Evolutionary conservation across 106 monocot genomes (phyloP).

Genomic region (Ottelia alismoides): DNA sequence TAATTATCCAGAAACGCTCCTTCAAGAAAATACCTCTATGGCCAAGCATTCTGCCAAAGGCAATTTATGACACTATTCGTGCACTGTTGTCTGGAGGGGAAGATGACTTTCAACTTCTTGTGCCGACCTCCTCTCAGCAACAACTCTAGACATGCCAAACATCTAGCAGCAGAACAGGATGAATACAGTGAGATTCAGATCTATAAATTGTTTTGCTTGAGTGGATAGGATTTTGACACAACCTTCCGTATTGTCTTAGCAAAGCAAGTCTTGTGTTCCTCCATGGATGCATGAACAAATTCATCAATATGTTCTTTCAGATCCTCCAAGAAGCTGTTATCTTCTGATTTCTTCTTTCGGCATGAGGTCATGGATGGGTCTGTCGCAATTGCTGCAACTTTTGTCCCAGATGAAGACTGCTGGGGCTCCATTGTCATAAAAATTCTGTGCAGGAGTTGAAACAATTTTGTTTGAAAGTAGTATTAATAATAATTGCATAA

Average conservation of each 20-base stretch:
- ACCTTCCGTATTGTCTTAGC: slow-evolving; percentile 34
- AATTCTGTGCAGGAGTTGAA: too few species aligned
- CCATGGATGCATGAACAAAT: slow-evolving; percentile 35
- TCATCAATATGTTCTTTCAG: slow-evolving; percentile 31
- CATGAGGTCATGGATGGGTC: slow-evolving; percentile 28
- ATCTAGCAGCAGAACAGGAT: slow-evolving; percentile 13
- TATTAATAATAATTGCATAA: too few species aligned
- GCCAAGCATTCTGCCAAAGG: too few species aligned
- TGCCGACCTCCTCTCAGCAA: slow-evolving; percentile 12
- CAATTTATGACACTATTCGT: too few species aligned
- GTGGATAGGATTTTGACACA: too few species aligned
- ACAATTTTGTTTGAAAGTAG: too few species aligned
- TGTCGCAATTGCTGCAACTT: not conserved
- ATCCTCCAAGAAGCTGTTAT: slow-evolving; percentile 21
- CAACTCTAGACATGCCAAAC: slow-evolving; percentile 44
- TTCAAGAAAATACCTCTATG: too few species aligned
- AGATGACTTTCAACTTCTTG: slow-evolving; percentile 28
- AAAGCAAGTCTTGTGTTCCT: slow-evolving; percentile 49
- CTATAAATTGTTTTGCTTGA: too few species aligned
- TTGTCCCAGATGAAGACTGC: too few species aligned
- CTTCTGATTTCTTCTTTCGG: slow-evolving; percentile 48
- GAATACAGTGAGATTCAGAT: too few species aligned
- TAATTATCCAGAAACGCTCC: too few species aligned
- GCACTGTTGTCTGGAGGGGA: slow-evolving; percentile 29
- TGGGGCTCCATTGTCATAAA: too few species aligned